Conservation (phyloP, 2,329 filamentous ascomycete genomes). For the Pseudocercospora fuligena region DNA sequence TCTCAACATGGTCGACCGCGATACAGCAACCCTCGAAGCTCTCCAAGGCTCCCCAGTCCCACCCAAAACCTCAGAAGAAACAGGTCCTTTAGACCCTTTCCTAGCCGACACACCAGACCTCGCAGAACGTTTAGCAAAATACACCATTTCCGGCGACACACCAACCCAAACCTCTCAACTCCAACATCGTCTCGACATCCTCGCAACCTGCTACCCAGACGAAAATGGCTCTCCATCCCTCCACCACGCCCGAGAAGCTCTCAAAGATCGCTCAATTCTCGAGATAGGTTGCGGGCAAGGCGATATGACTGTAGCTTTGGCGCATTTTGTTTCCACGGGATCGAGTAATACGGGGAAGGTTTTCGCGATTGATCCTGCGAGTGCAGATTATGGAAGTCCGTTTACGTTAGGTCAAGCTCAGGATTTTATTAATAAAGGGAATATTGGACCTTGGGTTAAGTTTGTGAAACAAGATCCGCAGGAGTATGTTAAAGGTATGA, state of each 20-base stretch:
- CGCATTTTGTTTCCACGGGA: constrained; percentile 49
- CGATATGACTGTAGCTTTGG: constrained; percentile 60
- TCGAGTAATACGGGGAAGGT: constrained; percentile 41
- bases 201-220: constrained; percentile 12
- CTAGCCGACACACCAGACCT: neutral
- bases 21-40: constrained; percentile 4
- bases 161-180: constrained; percentile 1
- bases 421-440: neutral
- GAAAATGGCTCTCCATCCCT: neutral
- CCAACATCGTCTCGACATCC: constrained; percentile 18
- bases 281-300: constrained; percentile 67
- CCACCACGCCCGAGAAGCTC: neutral
- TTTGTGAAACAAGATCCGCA: constrained; percentile 20
- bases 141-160: neutral
- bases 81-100: neutral
- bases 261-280: constrained; percentile 52
- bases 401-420: constrained; percentile 20
- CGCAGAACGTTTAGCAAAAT: constrained; percentile 4
- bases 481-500: constrained; percentile 6
- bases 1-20: neutral
- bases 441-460: constrained; percentile 2
- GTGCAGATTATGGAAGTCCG: constrained; percentile 17
- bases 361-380: constrained; percentile 18
- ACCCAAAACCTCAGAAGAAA: constrained; percentile 9
- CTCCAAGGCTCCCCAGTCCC: neutral